Percentiles rank a stretch among this genome's conserved stretches.
Evolutionary conservation across 768 basidiomycete species (phyloP).

Genomic region (Mycena metata): DNA sequence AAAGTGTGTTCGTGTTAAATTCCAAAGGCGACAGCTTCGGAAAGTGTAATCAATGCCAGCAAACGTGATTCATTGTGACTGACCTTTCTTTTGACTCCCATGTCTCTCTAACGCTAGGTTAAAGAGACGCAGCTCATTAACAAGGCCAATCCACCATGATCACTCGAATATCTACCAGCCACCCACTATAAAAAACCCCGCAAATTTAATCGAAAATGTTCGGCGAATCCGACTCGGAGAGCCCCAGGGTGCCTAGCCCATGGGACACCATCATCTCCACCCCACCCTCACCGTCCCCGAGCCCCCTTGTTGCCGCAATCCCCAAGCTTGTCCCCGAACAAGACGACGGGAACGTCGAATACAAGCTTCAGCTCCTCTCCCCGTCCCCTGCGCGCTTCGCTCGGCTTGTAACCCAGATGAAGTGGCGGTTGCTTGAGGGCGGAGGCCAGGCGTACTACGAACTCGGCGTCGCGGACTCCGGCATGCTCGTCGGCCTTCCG

Average conservation of each 20-base stretch:
- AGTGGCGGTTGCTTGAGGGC: conserved; percentile 93
- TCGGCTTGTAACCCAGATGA: conserved; percentile 93
- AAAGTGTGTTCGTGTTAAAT: not conserved
- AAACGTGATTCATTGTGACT: conserved; percentile 17
- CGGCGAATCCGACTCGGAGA: conserved; percentile 86
- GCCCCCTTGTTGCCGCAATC: conserved; percentile 53
- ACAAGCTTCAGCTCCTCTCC: conserved; percentile 90
- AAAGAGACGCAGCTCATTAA: conserved; percentile 17
- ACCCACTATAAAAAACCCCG: not conserved
- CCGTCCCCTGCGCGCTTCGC: conserved; percentile 83
- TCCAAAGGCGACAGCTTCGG: not conserved
- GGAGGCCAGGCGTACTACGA: conserved; percentile 90
- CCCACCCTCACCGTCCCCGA: conserved; percentile 59
- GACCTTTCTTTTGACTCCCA: conserved; percentile 14
- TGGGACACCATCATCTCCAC: conserved; percentile 83
- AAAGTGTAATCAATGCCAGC: conserved; percentile 10
- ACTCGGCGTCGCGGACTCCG: conserved; percentile 87
- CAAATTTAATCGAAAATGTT: conserved; percentile 68
- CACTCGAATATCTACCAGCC: conserved; percentile 65
- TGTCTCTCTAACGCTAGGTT: conserved; percentile 24
- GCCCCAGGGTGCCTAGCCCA: conserved; percentile 82
- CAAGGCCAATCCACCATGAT: conserved; percentile 55
- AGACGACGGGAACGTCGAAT: conserved; percentile 93
- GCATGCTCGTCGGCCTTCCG: conserved; percentile 85
- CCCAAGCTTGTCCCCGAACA: conserved; percentile 83